Base-by-base conservation (phyloP, 345 rosid genomes). In the Trapa incisa region DNA sequence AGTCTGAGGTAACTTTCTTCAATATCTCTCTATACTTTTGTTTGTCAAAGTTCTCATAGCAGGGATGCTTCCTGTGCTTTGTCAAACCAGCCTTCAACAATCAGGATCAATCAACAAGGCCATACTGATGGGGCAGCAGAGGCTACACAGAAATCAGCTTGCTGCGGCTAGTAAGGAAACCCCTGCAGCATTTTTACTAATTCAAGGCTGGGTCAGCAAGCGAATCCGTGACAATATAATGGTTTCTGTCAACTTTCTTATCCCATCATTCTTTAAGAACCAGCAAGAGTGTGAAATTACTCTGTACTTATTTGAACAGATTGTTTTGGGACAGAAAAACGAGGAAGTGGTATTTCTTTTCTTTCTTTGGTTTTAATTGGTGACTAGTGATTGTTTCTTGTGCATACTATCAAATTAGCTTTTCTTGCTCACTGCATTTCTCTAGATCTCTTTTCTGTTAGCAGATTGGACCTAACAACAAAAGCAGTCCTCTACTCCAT, bases 111-210 rank as follows among this genome's bases (percentile, higher is more conserved):
- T 77, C 92, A 86, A 75, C 70, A 81, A 3, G 86, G 85, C 72
- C 86, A 80, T 66, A 88, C 82, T 2, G 83, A 73, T 47, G 88
- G 91, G 58, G 78, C 77, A 67, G 83, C 82, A 71, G 89, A 81
- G 80, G 86, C 83, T 66, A 79, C 85, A n/a, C 87, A 79, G 71
- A 86, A 76, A 73, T 89, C 96, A 16, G 87, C 88, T 62, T 92
- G 95, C 77, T 92, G 98, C 47, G 96, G 94, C 67, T 83, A 73
- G 39, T 83, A 45, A 50, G 37, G 67, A 29, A 53, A 64, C 11
- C 47, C 47, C 45, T 13, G 45, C 15, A 9, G 65, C 11, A 15
- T 4, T 15, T 33, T 9, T 29, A 41, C 41, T 37, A 10, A n/a
- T 10, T 62, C 14, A 29, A 16, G 68, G 67, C n/a, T 35, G 16